Base-by-base conservation (phyloP, 2,329 filamentous ascomycete genomes). In the Knufia fluminis region DNA sequence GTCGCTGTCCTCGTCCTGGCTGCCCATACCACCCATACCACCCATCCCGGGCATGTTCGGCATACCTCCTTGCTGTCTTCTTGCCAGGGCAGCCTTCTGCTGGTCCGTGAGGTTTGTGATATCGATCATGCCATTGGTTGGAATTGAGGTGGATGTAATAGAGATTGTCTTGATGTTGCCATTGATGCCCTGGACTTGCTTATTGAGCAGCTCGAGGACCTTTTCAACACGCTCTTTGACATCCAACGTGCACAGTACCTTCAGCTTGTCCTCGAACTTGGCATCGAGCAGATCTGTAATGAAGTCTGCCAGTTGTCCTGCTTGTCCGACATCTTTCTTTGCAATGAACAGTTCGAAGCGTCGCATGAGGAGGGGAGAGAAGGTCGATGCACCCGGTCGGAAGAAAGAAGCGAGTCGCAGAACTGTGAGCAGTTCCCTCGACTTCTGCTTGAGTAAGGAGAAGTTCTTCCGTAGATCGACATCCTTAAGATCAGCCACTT, bases 281-380 rank as follows among this genome's bases (percentile, higher is more conserved):
- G 85, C 83, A 55, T 95, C 88, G 2, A 94, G 79, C 20, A 97
- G 78, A 63, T 95, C 94, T 33, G 88, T 84, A 88, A 98, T 96
- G 64, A 97, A 97, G 65, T 98, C 92, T 4, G 92, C 91, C 8
- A 98, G 75, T 7, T 81, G 72, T 1, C 91, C 91, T 1, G 90
- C 90, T 58, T 97, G 89, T 36, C 79, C 74, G 45, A 92, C 66
- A 52, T 88, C 82, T 63, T 92, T 94, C 64, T 84, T 82, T 26
- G 82, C 77, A 55, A 98, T 95, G 66, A 88, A 92, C 47, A 90
- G 70, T 61, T 97, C 90, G 38, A 98, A 78, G 46, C 90, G 80
- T 45, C 89, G 80, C 0, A 88, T 88, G 46, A 97, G 76, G n/a
- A 91, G 71, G 1, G 91, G 90, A 2, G 89, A 90, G 14, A 97